Evolutionary conservation across 2,329 filamentous ascomycete genomes (phyloP).

Genomic region (Fusarium nodosum): DNA sequence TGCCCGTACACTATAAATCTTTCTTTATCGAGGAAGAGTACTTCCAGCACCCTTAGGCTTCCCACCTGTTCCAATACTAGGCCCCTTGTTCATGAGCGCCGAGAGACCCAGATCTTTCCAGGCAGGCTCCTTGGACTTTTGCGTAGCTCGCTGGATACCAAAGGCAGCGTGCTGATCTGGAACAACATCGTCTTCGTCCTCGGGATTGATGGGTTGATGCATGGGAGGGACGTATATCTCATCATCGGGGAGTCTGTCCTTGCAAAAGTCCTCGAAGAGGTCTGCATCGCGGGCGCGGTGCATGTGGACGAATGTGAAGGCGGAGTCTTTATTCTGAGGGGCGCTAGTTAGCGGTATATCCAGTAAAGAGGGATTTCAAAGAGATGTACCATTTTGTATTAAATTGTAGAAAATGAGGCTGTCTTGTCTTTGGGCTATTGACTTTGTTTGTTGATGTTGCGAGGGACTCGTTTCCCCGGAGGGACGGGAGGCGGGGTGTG

Average conservation of each 20-base stretch:
- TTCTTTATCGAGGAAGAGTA: conserved; percentile 32
- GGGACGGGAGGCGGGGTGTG: conserved; percentile 36
- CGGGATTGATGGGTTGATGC: conserved; percentile 85
- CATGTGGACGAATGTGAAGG: conserved; percentile 82
- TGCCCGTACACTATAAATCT: neutral
- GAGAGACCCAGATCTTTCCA: conserved; percentile 85
- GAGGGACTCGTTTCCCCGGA: conserved; percentile 13
- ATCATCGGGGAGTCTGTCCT: conserved; percentile 78
- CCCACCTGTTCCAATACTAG: conserved; percentile 51
- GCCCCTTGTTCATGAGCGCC: conserved; percentile 76
- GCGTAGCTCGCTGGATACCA: conserved; percentile 84
- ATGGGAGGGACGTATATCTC: conserved; percentile 86
- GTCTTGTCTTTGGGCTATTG: conserved; percentile 2
- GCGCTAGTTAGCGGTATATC: neutral
- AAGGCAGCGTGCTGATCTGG: conserved; percentile 91
- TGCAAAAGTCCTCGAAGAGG: conserved; percentile 82
- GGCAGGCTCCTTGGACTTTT: conserved; percentile 76
- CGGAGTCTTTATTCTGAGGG: conserved; percentile 77
- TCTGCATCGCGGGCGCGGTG: conserved; percentile 79
- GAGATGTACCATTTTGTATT: conserved; percentile 21
- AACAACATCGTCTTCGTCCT: conserved; percentile 90
- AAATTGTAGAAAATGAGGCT: neutral
- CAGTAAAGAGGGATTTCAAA: neutral
- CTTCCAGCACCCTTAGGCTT: conserved; percentile 38
- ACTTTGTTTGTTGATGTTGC: conserved; percentile 35